A percentile compares a stretch with the other conserved stretches of the same genome.
These are phyloP conservation scores for Tinospora cordifolia DNA, from an alignment of 164 flowering plant genomes.

Conservation along the genomic window DNA sequence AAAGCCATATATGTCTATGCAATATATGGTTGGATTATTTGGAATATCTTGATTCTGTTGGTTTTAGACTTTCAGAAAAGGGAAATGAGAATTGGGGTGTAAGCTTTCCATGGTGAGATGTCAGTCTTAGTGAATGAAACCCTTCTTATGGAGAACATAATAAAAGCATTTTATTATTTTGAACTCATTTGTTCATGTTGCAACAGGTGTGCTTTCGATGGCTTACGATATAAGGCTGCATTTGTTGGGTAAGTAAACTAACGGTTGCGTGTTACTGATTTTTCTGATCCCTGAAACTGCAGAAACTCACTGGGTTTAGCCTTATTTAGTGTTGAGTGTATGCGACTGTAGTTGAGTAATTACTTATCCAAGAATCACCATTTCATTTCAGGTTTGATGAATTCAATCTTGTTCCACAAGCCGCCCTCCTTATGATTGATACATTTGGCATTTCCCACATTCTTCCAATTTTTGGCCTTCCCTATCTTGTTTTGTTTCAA, in stretches of 20 bases:
- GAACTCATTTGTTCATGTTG: not conserved
- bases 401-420: slow-evolving; percentile 74
- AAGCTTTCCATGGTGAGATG: too few species aligned
- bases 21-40: too few species aligned
- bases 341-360: too few species aligned
- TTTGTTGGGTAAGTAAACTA: slow-evolving; percentile 76
- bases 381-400: slow-evolving; percentile 73
- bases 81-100: too few species aligned
- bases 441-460: slow-evolving; percentile 88
- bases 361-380: not conserved
- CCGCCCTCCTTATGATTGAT: slow-evolving; percentile 74
- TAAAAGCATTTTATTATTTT: not conserved
- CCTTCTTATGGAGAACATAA: not conserved
- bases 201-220: slow-evolving; percentile 94
- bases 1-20: too few species aligned
- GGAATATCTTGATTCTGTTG: too few species aligned
- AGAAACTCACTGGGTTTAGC: not conserved
- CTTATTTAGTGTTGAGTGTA: not conserved
- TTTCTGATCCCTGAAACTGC: not conserved
- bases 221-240: slow-evolving; percentile 94
- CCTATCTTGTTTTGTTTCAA: slow-evolving; percentile 43
- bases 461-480: slow-evolving; percentile 74
- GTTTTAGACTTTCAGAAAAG: too few species aligned
- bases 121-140: not conserved
- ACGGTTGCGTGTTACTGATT: not conserved